Conservation (phyloP, 495 filamentous ascomycete species). For the Daldinia childiae region DNA sequence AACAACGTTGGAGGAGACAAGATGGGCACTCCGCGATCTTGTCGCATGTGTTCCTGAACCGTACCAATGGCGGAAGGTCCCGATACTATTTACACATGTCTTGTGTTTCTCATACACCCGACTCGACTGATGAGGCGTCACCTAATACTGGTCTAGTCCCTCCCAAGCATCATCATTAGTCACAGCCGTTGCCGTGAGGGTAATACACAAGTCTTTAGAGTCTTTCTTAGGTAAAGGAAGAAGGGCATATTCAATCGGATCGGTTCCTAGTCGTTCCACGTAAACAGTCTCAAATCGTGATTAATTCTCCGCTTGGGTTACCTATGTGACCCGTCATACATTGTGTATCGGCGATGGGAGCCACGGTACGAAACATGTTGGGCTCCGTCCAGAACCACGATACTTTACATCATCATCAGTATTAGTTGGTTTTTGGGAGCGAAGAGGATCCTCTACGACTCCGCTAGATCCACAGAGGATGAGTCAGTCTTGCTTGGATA, state of each 20-base stretch:
- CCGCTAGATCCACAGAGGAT: constrained; percentile 31
- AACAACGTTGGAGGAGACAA: constrained; percentile 19
- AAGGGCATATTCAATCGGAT: constrained; percentile 36
- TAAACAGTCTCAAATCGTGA: constrained; percentile 44
- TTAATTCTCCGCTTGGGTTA: constrained; percentile 39
- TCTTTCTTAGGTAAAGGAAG: constrained; percentile 25
- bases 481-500: constrained; percentile 27
- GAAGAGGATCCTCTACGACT: constrained; percentile 20
- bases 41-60: constrained; percentile 30
- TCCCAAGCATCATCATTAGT: constrained; percentile 17
- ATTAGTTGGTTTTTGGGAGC: not conserved
- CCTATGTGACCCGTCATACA: constrained; percentile 22
- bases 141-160: constrained; percentile 27
- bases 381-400: constrained; percentile 8
- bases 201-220: constrained; percentile 24
- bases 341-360: constrained; percentile 26
- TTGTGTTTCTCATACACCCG: constrained; percentile 34
- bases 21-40: constrained; percentile 27
- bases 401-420: constrained; percentile 4
- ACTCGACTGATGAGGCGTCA: constrained; percentile 37
- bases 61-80: constrained; percentile 47
- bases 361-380: constrained; percentile 8
- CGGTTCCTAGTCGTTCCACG: constrained; percentile 34
- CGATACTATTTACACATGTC: constrained; percentile 38
- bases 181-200: constrained; percentile 38